Base-by-base conservation (phyloP, 495 filamentous ascomycete genomes). In the Tuber indicum region DNA sequence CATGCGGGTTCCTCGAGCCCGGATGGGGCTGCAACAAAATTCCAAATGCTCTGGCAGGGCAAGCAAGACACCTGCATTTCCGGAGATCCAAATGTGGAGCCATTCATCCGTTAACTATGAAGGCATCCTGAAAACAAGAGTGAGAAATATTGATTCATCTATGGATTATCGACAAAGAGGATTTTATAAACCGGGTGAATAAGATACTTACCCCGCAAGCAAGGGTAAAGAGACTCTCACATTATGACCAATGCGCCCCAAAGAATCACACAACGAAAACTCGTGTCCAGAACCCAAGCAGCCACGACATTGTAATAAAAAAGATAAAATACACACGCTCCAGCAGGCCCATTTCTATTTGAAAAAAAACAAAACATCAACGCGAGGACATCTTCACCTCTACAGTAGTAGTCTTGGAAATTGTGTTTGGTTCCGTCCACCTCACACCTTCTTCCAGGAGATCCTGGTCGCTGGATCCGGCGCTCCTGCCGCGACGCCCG, bases 351-450 rank as follows among this genome's bases (percentile, higher is more conserved):
- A 3, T 49, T 23, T 49, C 19, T 49, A 49, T 8, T 8, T 0
- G 3, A 32, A 32, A 32, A 32, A 32, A 32, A 32, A 32, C 16
- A 26, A 62, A 0, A 32, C 14, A 62, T 62, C n/a, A 62, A 62
- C 52, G 52, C 0, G 14, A 16, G 52, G 52, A 26, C n/a, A 62
- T 12, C 21, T 12, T 62, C 52, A 80, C 77, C 42, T 80, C 76
- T 7, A 80, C 76, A 23, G 78, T 80, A 16, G 78, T 80, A 1
- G 76, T 80, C 46, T 79, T 80, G 3, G 78, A 80, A 41, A 80
- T 80, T 32, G 73, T 74, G 49, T 71, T 44, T 17, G 77, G 70
- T 19, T 76, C 75, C 39, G 39, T 42, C 7, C 49, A 72, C 26
- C 74, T 45, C 26, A 69, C 52, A 32, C 52, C 52, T 32, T 32